Base-by-base conservation (phyloP, 2,329 filamentous ascomycete species). In the Helicocarpus griseus region DNA sequence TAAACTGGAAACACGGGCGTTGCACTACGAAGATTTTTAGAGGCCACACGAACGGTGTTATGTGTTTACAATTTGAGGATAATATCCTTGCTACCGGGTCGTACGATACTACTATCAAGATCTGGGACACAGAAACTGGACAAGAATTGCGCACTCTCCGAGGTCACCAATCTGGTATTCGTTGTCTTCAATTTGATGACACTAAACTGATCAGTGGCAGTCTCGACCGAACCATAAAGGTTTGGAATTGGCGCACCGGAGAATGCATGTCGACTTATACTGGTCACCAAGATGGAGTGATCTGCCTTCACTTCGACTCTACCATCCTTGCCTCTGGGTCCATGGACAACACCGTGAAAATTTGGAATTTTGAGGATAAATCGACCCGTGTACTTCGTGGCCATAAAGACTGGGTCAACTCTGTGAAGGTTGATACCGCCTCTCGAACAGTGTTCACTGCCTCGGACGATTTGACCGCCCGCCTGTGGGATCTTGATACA, bases 231-330 rank as follows among this genome's bases (percentile, higher is more conserved):
- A 95, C 85, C 4, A 79, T 98, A 61, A 90, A 87, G 65, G 82
- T 98, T 31, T 98, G 93, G 93, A 95, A 98, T 64, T 96, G 90
- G 89, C 81, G 86, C 55, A 96, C 89, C 0, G 93, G 93, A 44
- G 81, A 89, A 60, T 89, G 88, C 60, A 78, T 96, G 52, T 86
- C 85, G 46, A 95, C 86, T 0, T 83, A 95, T 50, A 78, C 80
- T 11, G 86, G 85, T 21, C 93, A 97, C 64, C 81, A 77, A 17
- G 84, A 83, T 33, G 90, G 90, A 11, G 86, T 98, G 24, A 85
- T 97, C 56, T 85, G 85, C 21, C 78, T 97, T 7, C 87, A 97
- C 69, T 95, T 94, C 65, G 88, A 90, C 54, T 83, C 81, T 19
- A 87, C 87, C 51, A 83, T 89, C 45, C 77, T 97, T 17, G 91